Evolutionary conservation across 2,329 filamentous ascomycete genomes (phyloP).

Genomic region (Paradendryphiella salina): DNA sequence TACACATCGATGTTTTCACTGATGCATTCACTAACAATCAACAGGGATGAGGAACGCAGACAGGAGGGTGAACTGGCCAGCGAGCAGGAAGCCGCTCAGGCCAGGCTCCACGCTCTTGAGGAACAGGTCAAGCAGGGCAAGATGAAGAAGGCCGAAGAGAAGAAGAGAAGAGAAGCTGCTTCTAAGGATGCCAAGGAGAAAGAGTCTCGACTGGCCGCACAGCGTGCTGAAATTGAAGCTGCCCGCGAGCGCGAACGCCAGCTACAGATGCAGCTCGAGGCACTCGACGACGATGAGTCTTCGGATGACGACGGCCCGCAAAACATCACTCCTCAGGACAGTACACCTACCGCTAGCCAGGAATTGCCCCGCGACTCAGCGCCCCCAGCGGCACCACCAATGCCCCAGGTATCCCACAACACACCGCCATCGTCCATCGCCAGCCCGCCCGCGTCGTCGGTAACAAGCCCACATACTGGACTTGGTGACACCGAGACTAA

Average conservation of each 20-base stretch:
- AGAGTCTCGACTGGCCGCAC: conserved; percentile 78
- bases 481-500: conserved; percentile 75
- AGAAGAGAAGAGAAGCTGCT: conserved; percentile 86
- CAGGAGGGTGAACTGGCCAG: conserved; percentile 80
- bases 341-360: conserved; percentile 62
- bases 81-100: conserved; percentile 79
- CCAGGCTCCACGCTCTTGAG: conserved; percentile 84
- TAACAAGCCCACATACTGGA: conserved; percentile 55
- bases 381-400: conserved; percentile 55
- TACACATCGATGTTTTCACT: conserved; percentile 33
- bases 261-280: conserved; percentile 83
- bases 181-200: conserved; percentile 85
- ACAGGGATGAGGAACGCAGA: conserved; percentile 70
- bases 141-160: conserved; percentile 94
- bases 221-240: conserved; percentile 88
- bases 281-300: conserved; percentile 65
- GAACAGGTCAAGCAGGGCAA: conserved; percentile 94
- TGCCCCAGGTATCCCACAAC: conserved; percentile 42
- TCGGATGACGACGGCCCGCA: conserved; percentile 78
- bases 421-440: conserved; percentile 54
- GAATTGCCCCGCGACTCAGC: conserved; percentile 51
- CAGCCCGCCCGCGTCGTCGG: conserved; percentile 54
- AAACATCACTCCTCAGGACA: conserved; percentile 66
- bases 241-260: conserved; percentile 88
- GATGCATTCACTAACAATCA: conserved; percentile 26